Conservation (phyloP, 2,329 filamentous ascomycete genomes). For the Huntiella savannae region DNA sequence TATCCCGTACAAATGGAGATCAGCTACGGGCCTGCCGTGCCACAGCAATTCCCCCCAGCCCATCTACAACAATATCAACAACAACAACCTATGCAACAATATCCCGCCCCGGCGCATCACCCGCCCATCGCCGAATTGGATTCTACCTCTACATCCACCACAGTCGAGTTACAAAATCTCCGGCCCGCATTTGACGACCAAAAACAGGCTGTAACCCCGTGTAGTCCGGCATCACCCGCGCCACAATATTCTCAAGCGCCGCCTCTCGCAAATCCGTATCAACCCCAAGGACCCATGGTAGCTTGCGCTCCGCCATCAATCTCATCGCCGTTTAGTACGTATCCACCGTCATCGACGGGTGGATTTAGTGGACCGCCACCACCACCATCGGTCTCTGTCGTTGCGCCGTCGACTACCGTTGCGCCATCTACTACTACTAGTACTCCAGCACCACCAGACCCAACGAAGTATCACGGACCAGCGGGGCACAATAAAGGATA, state of each 20-base stretch:
- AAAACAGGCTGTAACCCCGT: not conserved
- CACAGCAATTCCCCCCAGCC: not conserved
- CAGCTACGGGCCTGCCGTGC: not conserved
- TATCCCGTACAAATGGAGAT: not conserved
- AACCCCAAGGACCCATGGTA: slow-evolving; percentile 16
- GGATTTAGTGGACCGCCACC: too few species aligned
- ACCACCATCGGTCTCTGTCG: too few species aligned
- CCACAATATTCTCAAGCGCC: slow-evolving; percentile 16
- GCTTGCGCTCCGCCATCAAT: slow-evolving; percentile 3
- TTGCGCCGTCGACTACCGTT: too few species aligned
- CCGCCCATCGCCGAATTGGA: too few species aligned
- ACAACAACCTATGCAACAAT: slow-evolving; percentile 1
- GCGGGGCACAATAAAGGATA: not conserved
- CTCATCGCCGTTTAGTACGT: not conserved
- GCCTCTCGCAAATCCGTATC: not conserved
- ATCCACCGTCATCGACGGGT: not conserved
- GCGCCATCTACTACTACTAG: too few species aligned
- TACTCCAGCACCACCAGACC: not conserved
- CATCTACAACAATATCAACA: slow-evolving; percentile 4
- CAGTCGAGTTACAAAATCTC: too few species aligned
- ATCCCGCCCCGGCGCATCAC: slow-evolving; percentile 19
- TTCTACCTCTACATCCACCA: too few species aligned
- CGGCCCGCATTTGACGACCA: not conserved
- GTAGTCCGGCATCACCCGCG: slow-evolving; percentile 17
- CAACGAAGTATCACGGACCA: not conserved